Evolutionary conservation across 257 asterid species (phyloP).

Genomic region (Orobanche coerulescens): DNA sequence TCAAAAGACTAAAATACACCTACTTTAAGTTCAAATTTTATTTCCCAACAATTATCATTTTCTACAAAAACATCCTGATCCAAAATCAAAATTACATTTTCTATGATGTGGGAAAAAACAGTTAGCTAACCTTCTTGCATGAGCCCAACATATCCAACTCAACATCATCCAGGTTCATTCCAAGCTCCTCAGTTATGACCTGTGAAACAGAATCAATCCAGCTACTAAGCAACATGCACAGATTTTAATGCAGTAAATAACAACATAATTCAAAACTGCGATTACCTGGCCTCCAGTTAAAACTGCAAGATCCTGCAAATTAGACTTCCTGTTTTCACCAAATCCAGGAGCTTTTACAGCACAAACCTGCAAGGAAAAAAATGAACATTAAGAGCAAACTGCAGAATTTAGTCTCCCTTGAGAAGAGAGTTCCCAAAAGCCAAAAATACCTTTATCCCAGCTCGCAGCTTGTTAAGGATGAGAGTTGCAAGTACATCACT

Average conservation of each 20-base stretch:
- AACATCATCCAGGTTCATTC: slow-evolving; percentile 71
- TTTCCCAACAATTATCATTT: no score
- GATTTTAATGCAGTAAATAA: not conserved
- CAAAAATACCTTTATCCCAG: slow-evolving; percentile 68
- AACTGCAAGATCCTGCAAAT: slow-evolving; percentile 76
- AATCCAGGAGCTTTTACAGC: slow-evolving; percentile 96
- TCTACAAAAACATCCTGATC: no score
- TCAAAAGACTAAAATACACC: not conserved
- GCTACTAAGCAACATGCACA: not conserved
- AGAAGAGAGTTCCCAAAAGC: not conserved
- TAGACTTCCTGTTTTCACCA: slow-evolving; percentile 85
- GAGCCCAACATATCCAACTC: slow-evolving; percentile 84
- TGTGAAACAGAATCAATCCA: not conserved
- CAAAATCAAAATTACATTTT: no score
- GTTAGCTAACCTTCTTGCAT: slow-evolving; percentile 68
- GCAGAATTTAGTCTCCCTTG: not conserved
- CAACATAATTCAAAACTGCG: not conserved
- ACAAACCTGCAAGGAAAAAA: slow-evolving; percentile 57
- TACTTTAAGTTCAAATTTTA: no score
- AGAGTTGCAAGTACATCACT: slow-evolving; percentile 96
- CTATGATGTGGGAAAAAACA: no score
- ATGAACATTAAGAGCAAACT: not conserved
- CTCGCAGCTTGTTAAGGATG: slow-evolving; percentile 87
- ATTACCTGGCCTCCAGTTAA: slow-evolving; percentile 85
- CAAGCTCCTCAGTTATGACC: slow-evolving; percentile 96